Base-by-base conservation (phyloP, 768 basidiomycete genomes). In the Kwoniella botswanensis region DNA sequence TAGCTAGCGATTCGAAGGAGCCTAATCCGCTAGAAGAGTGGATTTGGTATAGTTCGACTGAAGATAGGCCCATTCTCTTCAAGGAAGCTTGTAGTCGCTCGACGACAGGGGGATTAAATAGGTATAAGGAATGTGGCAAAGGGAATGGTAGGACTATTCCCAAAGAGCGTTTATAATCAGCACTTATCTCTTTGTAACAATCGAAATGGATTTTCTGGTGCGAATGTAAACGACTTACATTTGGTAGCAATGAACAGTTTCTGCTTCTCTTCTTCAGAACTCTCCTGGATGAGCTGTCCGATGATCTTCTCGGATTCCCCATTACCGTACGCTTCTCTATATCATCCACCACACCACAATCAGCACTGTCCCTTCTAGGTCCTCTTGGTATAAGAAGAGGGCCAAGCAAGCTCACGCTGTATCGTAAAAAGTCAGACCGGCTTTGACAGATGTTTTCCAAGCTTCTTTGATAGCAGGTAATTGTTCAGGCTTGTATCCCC, bases 231-330 rank as follows among this genome's bases (percentile, higher is more conserved):
- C 12, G 2, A 70, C 79, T 73, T 56, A 83, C 82, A 82, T 44
- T 83, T 83, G 2, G 82, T 83, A 22, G 82, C 82, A 42, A 83
- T 78, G 41, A 76, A 77, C 17, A 83, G 53, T 65, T 77, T 77
- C 59, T 75, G 74, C 57, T 69, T 69, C 10, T 74, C 72, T 50
- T 79, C 78, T 24, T 71, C 67, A 7, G 75, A 67, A 12, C 76
- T 79, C 71, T 81, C 79, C 54, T 74, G 73, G 52, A 83, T 67
- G 21, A 83, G 68, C 29, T 66, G 67, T 10, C 80, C 80, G 57
- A 83, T 82, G 64, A 83, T 80, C 63, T 68, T 50, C 62, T 83
- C 82, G 1, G 74, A 76, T 59, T 83, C 77, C 2, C 82, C 82
- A 44, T 72, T 65, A 0, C 80, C 79, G 59, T 82, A 82, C 4